Evolutionary conservation across 2,329 filamentous ascomycete species (phyloP).

Genomic region (Fonsecaea nubica): DNA sequence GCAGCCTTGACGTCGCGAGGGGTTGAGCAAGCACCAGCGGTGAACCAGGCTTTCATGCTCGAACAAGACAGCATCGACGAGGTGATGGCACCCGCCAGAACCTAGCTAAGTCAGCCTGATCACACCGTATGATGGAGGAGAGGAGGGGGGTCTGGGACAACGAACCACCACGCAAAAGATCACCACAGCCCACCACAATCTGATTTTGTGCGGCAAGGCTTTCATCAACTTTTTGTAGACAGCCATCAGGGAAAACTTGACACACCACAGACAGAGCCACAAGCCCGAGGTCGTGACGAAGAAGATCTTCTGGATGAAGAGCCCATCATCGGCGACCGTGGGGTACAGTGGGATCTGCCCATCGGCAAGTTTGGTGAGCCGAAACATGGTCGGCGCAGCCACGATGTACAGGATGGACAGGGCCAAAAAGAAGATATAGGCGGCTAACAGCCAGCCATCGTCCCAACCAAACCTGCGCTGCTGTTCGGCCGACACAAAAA

Average conservation of each 20-base stretch:
- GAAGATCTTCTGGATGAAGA: slow-evolving; percentile 13
- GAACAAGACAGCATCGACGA: slow-evolving; percentile 17
- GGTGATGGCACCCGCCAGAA: slow-evolving; percentile 10
- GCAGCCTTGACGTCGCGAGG: slow-evolving; percentile 16
- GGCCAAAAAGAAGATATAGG: slow-evolving; percentile 13
- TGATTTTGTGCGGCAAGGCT: slow-evolving; percentile 3
- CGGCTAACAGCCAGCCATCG: slow-evolving; percentile 13
- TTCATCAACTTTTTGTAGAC: slow-evolving; percentile 17
- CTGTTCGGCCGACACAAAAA: slow-evolving; percentile 8
- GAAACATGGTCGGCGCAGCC: slow-evolving; percentile 5
- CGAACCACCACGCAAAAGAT: slow-evolving; percentile 8
- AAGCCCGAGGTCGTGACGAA: slow-evolving; percentile 13
- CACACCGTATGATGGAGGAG: background rate
- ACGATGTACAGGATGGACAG: slow-evolving; percentile 14
- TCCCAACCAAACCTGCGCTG: slow-evolving; percentile 14
- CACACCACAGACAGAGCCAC: slow-evolving; percentile 10
- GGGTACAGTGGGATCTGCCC: slow-evolving; percentile 10
- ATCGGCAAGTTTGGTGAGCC: slow-evolving; percentile 3
- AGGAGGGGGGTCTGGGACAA: background rate
- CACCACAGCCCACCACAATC: slow-evolving; percentile 12
- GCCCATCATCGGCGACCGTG: slow-evolving; percentile 7
- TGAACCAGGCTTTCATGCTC: slow-evolving; percentile 15
- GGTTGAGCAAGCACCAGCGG: slow-evolving; percentile 13
- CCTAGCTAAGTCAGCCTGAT: slow-evolving; percentile 2
- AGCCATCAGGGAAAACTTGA: slow-evolving; percentile 17